A percentile compares a stretch with the other conserved stretches of the same genome.
Conservation (phyloP, 2,329 filamentous ascomycete species). For the Neonectria coccinea region DNA sequence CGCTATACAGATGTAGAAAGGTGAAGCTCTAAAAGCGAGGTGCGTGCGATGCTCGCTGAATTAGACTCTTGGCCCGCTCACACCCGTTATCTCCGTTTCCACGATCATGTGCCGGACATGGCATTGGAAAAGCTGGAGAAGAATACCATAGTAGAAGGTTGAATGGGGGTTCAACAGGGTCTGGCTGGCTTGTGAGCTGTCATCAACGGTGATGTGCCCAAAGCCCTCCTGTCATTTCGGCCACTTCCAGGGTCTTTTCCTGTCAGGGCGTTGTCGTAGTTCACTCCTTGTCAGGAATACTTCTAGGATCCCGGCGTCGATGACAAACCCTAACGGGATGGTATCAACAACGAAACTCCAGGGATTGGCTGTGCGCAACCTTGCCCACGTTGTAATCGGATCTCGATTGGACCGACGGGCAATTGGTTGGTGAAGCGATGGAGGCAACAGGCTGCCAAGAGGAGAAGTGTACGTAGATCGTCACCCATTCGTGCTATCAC, state of each 20-base stretch:
- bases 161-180: not conserved
- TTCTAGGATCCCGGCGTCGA: constrained; percentile 1
- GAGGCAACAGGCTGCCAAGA: not conserved
- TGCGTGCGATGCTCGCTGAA: not conserved
- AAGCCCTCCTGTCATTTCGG: constrained; percentile 2
- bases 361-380: constrained; percentile 5
- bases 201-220: not conserved
- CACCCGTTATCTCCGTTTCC: not conserved
- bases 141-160: not conserved
- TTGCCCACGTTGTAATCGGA: constrained; percentile 33
- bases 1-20: not conserved
- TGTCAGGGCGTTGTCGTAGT: not conserved
- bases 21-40: not conserved
- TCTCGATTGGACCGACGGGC: constrained; percentile 38
- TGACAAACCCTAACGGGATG: not conserved
- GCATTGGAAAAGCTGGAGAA: not conserved
- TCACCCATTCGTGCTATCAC: not conserved
- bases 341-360: not conserved
- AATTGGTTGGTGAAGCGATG: not conserved
- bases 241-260: not conserved
- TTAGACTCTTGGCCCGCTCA: not conserved
- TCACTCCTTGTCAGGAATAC: not conserved
- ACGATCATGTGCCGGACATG: not conserved
- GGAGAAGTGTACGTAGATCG: not conserved
- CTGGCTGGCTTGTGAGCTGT: not conserved